A percentile compares a stretch with the other conserved stretches of the same genome.
phyloP scores from a whole-genome alignment of 345 rosid genomes.

The Psidium friedrichsthalianum region DNA sequence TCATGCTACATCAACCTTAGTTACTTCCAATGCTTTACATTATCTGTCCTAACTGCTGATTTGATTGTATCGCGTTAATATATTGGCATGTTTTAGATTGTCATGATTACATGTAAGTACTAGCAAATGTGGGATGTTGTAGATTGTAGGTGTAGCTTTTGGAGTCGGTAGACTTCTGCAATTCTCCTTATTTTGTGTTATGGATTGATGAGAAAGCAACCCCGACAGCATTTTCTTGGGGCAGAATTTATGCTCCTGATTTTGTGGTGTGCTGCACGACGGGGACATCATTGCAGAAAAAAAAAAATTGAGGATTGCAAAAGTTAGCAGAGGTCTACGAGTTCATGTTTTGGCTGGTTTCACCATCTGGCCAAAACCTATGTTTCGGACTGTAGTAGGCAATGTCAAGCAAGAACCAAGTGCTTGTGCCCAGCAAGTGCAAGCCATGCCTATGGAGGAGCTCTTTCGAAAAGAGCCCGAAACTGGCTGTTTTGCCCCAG shows the following conservation, averaged over 20 bases:
- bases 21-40: background rate
- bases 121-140: background rate
- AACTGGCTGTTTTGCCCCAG: background rate
- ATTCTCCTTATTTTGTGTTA: background rate
- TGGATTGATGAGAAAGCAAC: background rate
- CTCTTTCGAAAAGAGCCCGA: slow-evolving; percentile 4
- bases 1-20: background rate
- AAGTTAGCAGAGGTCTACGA: background rate
- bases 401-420: slow-evolving; percentile 15
- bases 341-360: too few species aligned
- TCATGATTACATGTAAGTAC: background rate
- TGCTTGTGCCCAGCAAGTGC: slow-evolving; percentile 14
- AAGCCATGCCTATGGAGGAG: slow-evolving; percentile 12
- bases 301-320: background rate
- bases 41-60: background rate
- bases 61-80: background rate
- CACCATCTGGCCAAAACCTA: too few species aligned
- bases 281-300: background rate
- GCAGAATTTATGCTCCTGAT: background rate
- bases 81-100: background rate
- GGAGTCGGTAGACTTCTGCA: background rate
- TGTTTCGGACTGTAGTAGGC: background rate
- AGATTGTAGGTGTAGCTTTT: background rate
- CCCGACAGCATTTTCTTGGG: background rate
- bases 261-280: background rate